A percentile compares a stretch with the other conserved stretches of the same genome.
Evolutionary conservation across 2,329 filamentous ascomycete genomes (phyloP).

Genomic region (Xylaria sp.): DNA sequence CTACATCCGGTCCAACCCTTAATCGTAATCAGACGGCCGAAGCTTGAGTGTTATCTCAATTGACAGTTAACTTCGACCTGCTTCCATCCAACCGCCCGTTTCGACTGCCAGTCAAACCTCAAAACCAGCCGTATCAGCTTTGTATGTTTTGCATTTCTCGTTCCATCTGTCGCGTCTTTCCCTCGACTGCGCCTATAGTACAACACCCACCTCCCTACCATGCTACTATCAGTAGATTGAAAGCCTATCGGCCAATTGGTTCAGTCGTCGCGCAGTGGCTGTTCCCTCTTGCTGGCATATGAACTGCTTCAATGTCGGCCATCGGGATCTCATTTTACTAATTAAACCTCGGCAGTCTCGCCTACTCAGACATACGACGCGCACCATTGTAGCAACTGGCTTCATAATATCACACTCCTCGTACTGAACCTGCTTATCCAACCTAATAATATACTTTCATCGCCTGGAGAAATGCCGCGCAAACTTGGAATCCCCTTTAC

Average conservation of each 20-base stretch:
- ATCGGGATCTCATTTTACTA: conserved; percentile 11
- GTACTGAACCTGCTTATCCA: conserved; percentile 13
- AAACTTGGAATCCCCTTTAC: conserved; percentile 69
- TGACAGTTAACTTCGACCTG: conserved; percentile 27
- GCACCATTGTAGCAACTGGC: conserved; percentile 24
- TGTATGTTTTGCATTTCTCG: conserved; percentile 24
- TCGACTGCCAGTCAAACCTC: conserved; percentile 18
- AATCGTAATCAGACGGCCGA: conserved; percentile 38
- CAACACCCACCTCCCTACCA: conserved; percentile 8
- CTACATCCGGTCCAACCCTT: conserved; percentile 23
- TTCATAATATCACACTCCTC: conserved; percentile 31
- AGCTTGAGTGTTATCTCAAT: conserved; percentile 24
- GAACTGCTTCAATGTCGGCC: background rate
- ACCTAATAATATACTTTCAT: conserved; percentile 37
- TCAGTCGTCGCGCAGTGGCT: conserved; percentile 3
- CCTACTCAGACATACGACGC: conserved; percentile 20
- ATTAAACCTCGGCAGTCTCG: conserved; percentile 21
- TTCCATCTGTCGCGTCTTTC: background rate
- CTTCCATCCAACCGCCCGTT: conserved; percentile 21
- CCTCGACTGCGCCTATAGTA: background rate
- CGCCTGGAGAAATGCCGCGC: conserved; percentile 64
- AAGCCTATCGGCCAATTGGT: conserved; percentile 3
- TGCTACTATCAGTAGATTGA: background rate
- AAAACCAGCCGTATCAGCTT: conserved; percentile 2
- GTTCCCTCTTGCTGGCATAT: conserved; percentile 8